Evolutionary conservation across 306 rosid species (phyloP), one percentile per base, ranked within the genome.

Genomic region (Quercus ilex): DNA sequence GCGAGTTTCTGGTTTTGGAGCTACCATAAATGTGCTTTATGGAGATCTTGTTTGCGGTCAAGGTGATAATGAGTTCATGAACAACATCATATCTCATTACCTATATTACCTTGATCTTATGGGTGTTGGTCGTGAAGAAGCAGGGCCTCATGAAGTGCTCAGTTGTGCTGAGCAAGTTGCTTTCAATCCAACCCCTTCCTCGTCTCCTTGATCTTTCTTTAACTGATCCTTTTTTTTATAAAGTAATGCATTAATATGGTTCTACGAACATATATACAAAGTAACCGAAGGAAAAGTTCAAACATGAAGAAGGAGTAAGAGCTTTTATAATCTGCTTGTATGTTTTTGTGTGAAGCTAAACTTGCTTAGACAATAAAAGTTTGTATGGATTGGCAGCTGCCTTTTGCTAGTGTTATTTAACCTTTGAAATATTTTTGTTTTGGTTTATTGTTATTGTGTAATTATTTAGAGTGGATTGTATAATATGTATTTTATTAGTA

Each of bases 1-100:
- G 14, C 87, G 98, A 14, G 4, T 85, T 78, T 94, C 97, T 26
- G 99, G 99, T 55, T 95, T 95, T 65, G 99, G 98, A 1, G 3
- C 93, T 14, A 95, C 99, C 53, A 95, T 95, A 97, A 95, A 95
- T 83, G 19, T 93, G 81, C 93, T 95, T 19, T 95, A 95, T 4
- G 97, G 99, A 1, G 98, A 95, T 6, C 1, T 21, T 19, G 71
- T 83, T 41, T 95, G 99, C 57, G 96, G 97, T 25, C 67, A 93
- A 83, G 99, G 96, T 57, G 93, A 91, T 64, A 76, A 85, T 65
- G 97, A 95, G 55, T 5, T 88, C 20, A 95, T 95, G 99, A 91
- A 93, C 92, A 81, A 33, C 74, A 87, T 93, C 12, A 5, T 89
- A 43, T 93, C 99, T 70, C 99, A 95, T 75, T 95, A 83, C 88